Base-by-base conservation (phyloP, 1,139 yeast species). In the Saccharomyces hybrid region DNA sequence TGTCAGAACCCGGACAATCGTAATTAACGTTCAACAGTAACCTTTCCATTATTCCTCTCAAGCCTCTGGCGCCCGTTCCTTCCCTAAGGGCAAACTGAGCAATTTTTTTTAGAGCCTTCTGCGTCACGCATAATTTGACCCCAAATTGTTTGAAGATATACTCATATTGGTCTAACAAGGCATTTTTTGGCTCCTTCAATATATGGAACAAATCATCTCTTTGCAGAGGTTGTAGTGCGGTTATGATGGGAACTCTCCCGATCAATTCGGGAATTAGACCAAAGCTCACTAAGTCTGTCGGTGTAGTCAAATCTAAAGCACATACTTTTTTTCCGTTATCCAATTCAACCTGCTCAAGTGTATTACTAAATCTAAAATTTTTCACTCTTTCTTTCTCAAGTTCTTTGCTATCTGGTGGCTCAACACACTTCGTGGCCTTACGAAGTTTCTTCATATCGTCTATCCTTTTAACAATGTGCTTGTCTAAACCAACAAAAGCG, bases 61-160 rank as follows among this genome's bases (percentile, higher is more conserved):
- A 62, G 0, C 83, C 83, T 60, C 84, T 71, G 0, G 83, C 84
- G 26, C 84, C 84, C 0, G 82, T 79, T 2, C 81, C 80, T 57
- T 76, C 79, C 41, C 67, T 66, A 47, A 77, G 59, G 0, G 83
- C 79, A 27, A 75, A 61, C 34, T 69, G 68, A 0, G 83, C 80
- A 16, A 80, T 74, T 50, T 66, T 70, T 13, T 65, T 59, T 13
- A 79, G 63, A 0, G 83, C 83, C 9, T 70, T 70, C 9, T 67
- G 67, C 0, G 83, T 79, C 27, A 80, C 71, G 11, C 74, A 74
- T 23, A 80, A 64, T 41, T 72, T 70, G 4, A 78, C 80, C 0
- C 79, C 81, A 59, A 77, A 76, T 58, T 76, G 78, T 47, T 73
- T 69, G 61, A 79, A 80, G 25, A 78, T 73, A 56, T 77, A 77